phyloP scores from a whole-genome alignment of 2,329 filamentous ascomycete genomes.

The Aspergillus vadensis region DNA sequence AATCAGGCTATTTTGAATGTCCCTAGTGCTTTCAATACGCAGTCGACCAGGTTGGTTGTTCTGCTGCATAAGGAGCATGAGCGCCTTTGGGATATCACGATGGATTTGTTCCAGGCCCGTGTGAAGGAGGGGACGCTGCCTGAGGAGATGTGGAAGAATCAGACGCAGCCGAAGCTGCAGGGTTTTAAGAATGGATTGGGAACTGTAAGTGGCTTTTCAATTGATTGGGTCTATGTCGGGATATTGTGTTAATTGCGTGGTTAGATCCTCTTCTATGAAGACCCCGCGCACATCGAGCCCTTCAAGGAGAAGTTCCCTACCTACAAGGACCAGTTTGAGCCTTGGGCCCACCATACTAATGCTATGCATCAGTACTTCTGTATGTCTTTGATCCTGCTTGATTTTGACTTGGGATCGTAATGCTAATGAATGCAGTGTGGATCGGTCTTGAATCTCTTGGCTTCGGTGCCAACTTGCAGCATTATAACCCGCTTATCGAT shows the following conservation, averaged over 20 bases:
- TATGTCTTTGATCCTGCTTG: conserved; percentile 26
- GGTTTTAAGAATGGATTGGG: conserved; percentile 73
- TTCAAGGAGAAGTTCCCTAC: conserved; percentile 69
- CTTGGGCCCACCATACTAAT: conserved; percentile 73
- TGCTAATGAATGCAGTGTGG: conserved; percentile 58
- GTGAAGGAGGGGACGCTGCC: conserved; percentile 57
- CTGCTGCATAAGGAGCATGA: conserved; percentile 82
- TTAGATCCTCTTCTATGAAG: conserved; percentile 79
- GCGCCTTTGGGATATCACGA: conserved; percentile 78
- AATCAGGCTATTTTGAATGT: conserved; percentile 63
- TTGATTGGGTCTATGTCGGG: not conserved
- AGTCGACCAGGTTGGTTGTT: conserved; percentile 76
- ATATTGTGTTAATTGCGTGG: not conserved
- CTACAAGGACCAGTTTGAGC: conserved; percentile 78
- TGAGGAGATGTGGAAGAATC: conserved; percentile 59
- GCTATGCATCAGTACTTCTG: conserved; percentile 78
- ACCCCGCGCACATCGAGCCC: conserved; percentile 65
- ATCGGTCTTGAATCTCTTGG: conserved; percentile 80
- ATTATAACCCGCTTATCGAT: conserved; percentile 88
- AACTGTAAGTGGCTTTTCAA: conserved; percentile 54
- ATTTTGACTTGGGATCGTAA: not conserved
- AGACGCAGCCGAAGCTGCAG: conserved; percentile 49
- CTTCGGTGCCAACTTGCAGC: conserved; percentile 85
- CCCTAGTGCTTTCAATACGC: conserved; percentile 86
- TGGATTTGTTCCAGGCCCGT: conserved; percentile 65